Percentiles rank a stretch among this genome's conserved stretches.
Conservation (phyloP, 177 flowering plant genomes). For the Tripterygium wilfordii region DNA sequence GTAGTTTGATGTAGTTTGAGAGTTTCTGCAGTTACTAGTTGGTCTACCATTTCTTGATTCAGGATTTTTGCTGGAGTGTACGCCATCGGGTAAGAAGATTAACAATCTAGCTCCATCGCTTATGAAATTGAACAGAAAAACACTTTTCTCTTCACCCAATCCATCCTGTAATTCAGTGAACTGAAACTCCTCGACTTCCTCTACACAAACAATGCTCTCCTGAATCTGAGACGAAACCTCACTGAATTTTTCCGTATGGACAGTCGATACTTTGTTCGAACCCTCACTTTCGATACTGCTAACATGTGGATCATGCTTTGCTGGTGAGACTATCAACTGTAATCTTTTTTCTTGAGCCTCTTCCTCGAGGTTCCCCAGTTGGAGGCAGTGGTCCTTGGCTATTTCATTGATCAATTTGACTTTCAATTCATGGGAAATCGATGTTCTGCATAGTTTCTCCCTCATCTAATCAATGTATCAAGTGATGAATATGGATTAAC, state of each 20-base stretch:
- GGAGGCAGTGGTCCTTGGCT: slow-evolving; percentile 21
- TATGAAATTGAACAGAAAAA: background rate
- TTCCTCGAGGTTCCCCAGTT: background rate
- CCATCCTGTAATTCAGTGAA: background rate
- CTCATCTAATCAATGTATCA: slow-evolving; percentile 30
- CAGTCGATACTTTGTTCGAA: background rate
- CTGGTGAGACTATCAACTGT: background rate
- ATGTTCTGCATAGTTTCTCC: slow-evolving; percentile 26
- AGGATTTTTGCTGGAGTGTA: no score
- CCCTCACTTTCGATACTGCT: background rate
- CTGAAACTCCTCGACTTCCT: slow-evolving; percentile 3
- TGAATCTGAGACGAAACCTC: background rate
- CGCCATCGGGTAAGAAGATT: no score
- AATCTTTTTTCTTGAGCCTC: background rate
- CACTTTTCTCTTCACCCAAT: background rate
- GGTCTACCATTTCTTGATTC: no score
- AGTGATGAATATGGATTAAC: no score
- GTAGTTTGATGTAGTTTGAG: no score
- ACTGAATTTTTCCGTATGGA: background rate
- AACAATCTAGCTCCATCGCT: no score
- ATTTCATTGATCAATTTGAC: slow-evolving; percentile 38
- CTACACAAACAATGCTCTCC: background rate
- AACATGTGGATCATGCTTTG: background rate
- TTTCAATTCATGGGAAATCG: slow-evolving; percentile 35
- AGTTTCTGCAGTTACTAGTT: no score